Evolutionary conservation across 345 rosid genomes (phyloP).

Genomic region (Lagerstroemia speciosa): DNA sequence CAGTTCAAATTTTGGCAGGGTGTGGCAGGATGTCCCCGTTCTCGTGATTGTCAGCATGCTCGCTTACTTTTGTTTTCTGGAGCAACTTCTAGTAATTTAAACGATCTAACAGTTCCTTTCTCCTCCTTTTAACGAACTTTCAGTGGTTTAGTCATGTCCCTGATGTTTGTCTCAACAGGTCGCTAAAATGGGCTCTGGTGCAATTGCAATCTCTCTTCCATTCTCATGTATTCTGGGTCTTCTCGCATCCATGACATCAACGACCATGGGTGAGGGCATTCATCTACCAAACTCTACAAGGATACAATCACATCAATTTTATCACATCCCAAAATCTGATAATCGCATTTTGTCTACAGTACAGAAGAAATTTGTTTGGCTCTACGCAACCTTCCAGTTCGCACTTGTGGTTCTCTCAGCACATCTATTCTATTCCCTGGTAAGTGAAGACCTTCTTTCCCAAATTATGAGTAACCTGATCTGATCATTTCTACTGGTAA

Average conservation of each 20-base stretch:
- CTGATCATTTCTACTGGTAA: background rate
- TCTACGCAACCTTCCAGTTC: slow-evolving; percentile 64
- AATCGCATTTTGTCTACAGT: slow-evolving; percentile 28
- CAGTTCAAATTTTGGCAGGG: slow-evolving; percentile 31
- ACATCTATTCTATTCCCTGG: slow-evolving; percentile 67
- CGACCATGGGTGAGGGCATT: slow-evolving; percentile 72
- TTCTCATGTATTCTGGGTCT: slow-evolving; percentile 87
- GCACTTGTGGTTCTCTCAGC: slow-evolving; percentile 60
- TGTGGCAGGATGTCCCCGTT: slow-evolving; percentile 94
- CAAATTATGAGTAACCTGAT: background rate
- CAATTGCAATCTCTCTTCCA: slow-evolving; percentile 89
- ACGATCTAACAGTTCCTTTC: background rate
- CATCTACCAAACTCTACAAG: background rate
- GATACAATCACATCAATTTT: background rate
- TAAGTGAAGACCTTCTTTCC: slow-evolving; percentile 29
- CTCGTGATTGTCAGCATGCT: slow-evolving; percentile 95
- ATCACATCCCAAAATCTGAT: background rate
- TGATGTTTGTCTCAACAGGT: slow-evolving; percentile 31
- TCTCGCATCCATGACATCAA: slow-evolving; percentile 86
- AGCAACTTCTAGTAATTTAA: slow-evolving; percentile 79
- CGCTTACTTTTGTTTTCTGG: slow-evolving; percentile 92
- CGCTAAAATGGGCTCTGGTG: slow-evolving; percentile 67
- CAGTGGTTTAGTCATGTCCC: background rate
- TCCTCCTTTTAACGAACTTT: background rate
- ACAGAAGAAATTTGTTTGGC: slow-evolving; percentile 51